phyloP scores from a whole-genome alignment of 1,139 yeast species.

The Debaryomyces psychrophilus region DNA sequence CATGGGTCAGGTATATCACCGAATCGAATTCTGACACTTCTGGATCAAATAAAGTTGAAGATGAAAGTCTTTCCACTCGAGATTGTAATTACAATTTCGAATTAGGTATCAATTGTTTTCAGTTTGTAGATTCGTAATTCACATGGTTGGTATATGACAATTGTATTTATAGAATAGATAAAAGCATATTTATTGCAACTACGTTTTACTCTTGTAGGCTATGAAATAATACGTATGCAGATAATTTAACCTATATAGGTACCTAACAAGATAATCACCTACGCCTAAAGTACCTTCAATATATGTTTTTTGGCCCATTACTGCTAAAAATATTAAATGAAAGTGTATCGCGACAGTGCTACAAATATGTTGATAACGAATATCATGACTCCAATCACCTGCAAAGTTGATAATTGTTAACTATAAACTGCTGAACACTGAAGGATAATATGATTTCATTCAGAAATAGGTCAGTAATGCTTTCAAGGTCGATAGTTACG shows the following conservation, averaged over 20 bases:
- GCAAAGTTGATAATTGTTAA: no score
- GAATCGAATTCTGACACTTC: constrained; percentile 21
- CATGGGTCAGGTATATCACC: constrained; percentile 51
- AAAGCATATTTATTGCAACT: neutral
- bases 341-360: neutral
- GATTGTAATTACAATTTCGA: constrained; percentile 34
- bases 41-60: neutral
- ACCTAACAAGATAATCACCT: no score
- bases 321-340: neutral
- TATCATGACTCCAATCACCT: no score
- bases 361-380: constrained; percentile 1
- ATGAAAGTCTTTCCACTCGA: constrained; percentile 11
- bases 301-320: no score
- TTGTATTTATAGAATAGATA: constrained; percentile 1
- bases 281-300: no score
- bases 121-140: constrained; percentile 8
- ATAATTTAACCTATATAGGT: no score
- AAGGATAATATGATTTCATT: constrained; percentile 12
- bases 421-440: constrained; percentile 11
- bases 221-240: no score
- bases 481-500: neutral
- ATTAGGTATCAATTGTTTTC: constrained; percentile 30
- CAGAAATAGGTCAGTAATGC: constrained; percentile 9
- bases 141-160: neutral
- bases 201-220: neutral